These are phyloP conservation scores for Gliomastix tumulicola DNA, from an alignment of 2,329 filamentous ascomycete genomes.

Conservation along the genomic window DNA sequence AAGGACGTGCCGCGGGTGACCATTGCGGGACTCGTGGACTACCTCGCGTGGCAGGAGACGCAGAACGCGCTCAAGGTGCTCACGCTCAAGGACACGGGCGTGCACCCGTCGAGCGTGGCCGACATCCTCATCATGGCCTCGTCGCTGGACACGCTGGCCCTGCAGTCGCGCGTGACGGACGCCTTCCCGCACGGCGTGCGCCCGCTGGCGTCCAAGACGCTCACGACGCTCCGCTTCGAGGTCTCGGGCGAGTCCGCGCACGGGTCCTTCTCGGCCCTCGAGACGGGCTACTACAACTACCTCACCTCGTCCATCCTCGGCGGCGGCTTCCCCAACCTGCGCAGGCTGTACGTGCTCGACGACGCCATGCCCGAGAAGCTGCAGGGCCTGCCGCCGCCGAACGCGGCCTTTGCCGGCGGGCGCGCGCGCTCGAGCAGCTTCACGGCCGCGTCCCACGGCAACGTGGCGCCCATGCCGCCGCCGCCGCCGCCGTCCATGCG, in stretches of 20 bases:
- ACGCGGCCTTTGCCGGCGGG: constrained; percentile 19
- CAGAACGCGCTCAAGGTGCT: constrained; percentile 58
- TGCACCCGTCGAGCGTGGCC: constrained; percentile 56
- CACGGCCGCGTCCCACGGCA: constrained; percentile 1
- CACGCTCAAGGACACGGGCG: constrained; percentile 64
- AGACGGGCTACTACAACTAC: constrained; percentile 72
- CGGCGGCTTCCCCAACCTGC: constrained; percentile 66
- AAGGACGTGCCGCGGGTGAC: constrained; percentile 68
- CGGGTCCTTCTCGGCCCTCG: constrained; percentile 49
- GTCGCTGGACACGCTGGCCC: constrained; percentile 48
- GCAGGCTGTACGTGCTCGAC: constrained; percentile 79
- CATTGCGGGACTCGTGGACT: constrained; percentile 59
- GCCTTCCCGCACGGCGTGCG: constrained; percentile 45
- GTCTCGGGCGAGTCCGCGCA: constrained; percentile 56
- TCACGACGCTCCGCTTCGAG: constrained; percentile 75
- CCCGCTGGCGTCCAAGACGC: constrained; percentile 59
- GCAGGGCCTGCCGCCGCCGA: constrained; percentile 62
- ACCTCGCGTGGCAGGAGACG: constrained; percentile 56
- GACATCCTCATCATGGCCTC: constrained; percentile 51
- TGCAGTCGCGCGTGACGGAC: constrained; percentile 42
- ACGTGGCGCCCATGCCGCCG: too few relatives aligned
- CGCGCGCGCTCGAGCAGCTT: constrained; percentile 19
- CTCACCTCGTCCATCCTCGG: constrained; percentile 75
- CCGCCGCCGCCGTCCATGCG: constrained; percentile 3
- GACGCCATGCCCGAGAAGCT: constrained; percentile 75